Base-by-base conservation (phyloP, 106 monocot species). In the Apostasia shenzhenica region DNA sequence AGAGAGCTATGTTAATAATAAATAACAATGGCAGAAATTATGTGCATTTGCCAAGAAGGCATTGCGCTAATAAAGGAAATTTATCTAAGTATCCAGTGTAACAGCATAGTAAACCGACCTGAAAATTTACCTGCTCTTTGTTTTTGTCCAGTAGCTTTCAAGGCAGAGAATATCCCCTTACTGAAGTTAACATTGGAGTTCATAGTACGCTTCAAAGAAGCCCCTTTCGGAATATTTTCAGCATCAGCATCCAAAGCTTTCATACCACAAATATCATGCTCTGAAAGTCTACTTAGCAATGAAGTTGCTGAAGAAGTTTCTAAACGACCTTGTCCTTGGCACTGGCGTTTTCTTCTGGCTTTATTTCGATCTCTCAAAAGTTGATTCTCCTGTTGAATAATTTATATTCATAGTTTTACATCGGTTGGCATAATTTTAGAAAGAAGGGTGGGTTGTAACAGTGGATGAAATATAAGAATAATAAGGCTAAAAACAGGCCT, bases 361-460 rank as follows among this genome's bases (percentile, higher is more conserved):
- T 87, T 94, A 61, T 87, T 94, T 57, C 84, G 77, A 52, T 94
- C 94, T 77, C 87, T 94, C 61, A 90, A 69, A 47, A 99, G 92
- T 81, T 99, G 97, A 72, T 82, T 84, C 62, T 84, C 97, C 95
- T 97, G 70, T 42, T 76, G 54, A 69, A 7, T 1, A 63, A 40
- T 55, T 14, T 46, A 51, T 61, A 3, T 50, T 61, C 49, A n/a
- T 14, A 67, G 14, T 41, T 45, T 48, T 44, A 41, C 8, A 54
- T 12, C 3, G 37, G n/a, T 54, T 42, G 12, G 40, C 41, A 48
- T 13, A 54, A 54, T 41, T 9, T 13, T 0, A 67, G 53, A 41
- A 55, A 40, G 10, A 57, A 66, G 49, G 13, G 3, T 42, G 9
- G 8, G 14, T n/a, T 57, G 2, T 14, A 70, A 68, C 53, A 2